Evolutionary conservation across 305 asterid species (phyloP).

Genomic region (Fraxinus sp.): DNA sequence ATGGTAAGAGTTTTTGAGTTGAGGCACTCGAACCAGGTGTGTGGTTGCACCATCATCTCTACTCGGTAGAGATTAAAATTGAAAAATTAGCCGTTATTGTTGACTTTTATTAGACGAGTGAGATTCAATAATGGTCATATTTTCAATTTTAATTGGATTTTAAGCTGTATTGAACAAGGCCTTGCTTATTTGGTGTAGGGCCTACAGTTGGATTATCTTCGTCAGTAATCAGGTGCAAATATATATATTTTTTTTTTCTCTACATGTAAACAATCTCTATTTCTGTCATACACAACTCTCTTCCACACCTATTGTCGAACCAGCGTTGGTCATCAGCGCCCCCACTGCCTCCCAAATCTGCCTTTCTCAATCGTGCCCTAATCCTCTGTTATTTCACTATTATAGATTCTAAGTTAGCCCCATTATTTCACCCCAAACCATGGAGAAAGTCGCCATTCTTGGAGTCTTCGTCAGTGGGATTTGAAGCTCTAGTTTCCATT

Average conservation of each 20-base stretch:
- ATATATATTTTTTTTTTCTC: background rate
- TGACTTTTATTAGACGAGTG: too few relatives aligned
- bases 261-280: background rate
- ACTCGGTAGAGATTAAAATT: too few relatives aligned
- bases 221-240: background rate
- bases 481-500: constrained; percentile 57
- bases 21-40: background rate
- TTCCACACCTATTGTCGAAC: background rate
- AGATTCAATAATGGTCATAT: too few relatives aligned
- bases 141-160: too few relatives aligned
- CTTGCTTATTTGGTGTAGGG: background rate
- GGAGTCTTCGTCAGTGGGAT: background rate
- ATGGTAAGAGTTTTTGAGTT: background rate
- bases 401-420: too few relatives aligned
- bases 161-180: too few relatives aligned
- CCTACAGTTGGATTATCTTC: background rate
- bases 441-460: background rate
- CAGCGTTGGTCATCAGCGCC: background rate
- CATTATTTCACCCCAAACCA: background rate
- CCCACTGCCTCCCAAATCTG: background rate
- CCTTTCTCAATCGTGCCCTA: too few relatives aligned
- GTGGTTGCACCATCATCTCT: background rate
- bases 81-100: too few relatives aligned
- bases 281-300: background rate
- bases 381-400: too few relatives aligned